phyloP scores from a whole-genome alignment of 352 stramenopile genomes.

The Pythium oligandrum region DNA sequence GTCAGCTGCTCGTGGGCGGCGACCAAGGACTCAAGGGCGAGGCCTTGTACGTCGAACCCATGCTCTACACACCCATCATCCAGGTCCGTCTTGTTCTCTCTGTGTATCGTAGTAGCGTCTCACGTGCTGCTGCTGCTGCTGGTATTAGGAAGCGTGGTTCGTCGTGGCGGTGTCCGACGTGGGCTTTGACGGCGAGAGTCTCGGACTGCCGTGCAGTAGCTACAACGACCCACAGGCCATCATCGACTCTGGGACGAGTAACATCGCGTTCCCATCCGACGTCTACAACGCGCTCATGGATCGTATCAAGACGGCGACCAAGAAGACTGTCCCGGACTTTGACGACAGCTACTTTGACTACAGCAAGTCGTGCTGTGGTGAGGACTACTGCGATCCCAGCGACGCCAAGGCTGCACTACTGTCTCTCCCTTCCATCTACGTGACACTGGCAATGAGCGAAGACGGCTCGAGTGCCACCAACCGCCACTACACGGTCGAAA shows the following conservation, averaged over 20 bases:
- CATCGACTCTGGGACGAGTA: slow-evolving; percentile 79
- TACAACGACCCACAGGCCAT: slow-evolving; percentile 79
- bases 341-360: slow-evolving; percentile 70
- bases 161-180: slow-evolving; percentile 74
- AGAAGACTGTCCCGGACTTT: slow-evolving; percentile 53
- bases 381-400: slow-evolving; percentile 66
- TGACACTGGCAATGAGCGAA: slow-evolving; percentile 59
- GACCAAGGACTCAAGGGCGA: slow-evolving; percentile 48
- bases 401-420: slow-evolving; percentile 44
- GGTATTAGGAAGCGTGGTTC: slow-evolving; percentile 70
- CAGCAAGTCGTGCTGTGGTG: slow-evolving; percentile 54
- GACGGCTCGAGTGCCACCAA: slow-evolving; percentile 39
- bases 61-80: slow-evolving; percentile 77
- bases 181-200: slow-evolving; percentile 51
- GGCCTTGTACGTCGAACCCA: slow-evolving; percentile 53
- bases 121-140: background rate
- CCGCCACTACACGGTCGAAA: slow-evolving; percentile 71
- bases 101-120: background rate
- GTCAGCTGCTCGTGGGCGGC: slow-evolving; percentile 61
- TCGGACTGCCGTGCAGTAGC: slow-evolving; percentile 52
- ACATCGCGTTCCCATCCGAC: slow-evolving; percentile 66
- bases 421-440: slow-evolving; percentile 70
- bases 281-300: slow-evolving; percentile 76
- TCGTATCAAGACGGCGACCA: slow-evolving; percentile 56
- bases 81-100: slow-evolving; percentile 21